These are phyloP conservation scores for Isoetes taiwanensis DNA, from an alignment of 75 land plant genomes.

Conservation along the genomic window DNA sequence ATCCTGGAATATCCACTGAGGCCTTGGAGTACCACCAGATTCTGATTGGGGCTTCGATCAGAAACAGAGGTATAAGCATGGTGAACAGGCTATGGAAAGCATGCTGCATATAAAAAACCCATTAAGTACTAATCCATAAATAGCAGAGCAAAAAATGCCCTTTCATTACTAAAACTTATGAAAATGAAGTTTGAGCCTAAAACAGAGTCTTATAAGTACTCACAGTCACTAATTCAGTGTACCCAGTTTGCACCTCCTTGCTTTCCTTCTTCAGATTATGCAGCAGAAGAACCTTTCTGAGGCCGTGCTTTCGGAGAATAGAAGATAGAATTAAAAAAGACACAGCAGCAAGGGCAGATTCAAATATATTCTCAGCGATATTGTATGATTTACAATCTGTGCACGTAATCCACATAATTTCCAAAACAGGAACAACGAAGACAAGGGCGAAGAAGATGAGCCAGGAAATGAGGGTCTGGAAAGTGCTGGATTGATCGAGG, in stretches of 20 bases:
- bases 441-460: neutral
- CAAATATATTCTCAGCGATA: neutral
- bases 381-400: neutral
- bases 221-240: neutral
- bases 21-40: too few species aligned
- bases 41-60: too few species aligned
- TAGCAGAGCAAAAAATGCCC: too few species aligned
- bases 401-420: neutral
- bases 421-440: neutral
- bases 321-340: neutral
- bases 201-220: neutral
- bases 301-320: neutral
- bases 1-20: too few species aligned
- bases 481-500: neutral
- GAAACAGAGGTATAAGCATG: too few species aligned
- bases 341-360: neutral
- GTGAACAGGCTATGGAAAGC: too few species aligned
- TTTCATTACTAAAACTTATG: too few species aligned
- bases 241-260: neutral
- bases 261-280: neutral
- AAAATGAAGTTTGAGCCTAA: too few species aligned
- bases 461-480: neutral
- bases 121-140: too few species aligned
- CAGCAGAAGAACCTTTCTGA: neutral
- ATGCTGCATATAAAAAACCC: too few species aligned